Base-by-base conservation (phyloP, 2,329 filamentous ascomycete genomes). In the Fusarium poae region DNA sequence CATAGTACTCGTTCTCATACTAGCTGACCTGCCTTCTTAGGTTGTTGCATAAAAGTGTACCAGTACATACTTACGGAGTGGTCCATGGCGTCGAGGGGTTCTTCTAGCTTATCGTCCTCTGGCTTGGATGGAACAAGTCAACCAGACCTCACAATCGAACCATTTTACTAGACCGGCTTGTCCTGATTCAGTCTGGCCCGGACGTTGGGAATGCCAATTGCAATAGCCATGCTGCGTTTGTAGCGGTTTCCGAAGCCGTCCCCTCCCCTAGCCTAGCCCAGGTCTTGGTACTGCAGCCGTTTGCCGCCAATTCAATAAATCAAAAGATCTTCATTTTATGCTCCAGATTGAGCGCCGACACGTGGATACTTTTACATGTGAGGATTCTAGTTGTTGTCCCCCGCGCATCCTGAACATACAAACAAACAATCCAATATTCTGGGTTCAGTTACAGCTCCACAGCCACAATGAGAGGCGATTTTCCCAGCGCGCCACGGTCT, bases 61-160 rank as follows among this genome's bases (percentile, higher is more conserved):
- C 44, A 45, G 49, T 45, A 45, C 43, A n/a, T 51, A 45, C 46
- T 25, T 51, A 39, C 32, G 57, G 59, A 62, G 39, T 15, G 52
- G 25, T 52, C 37, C 54, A 50, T 50, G 21, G 29, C 45, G 42
- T 65, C 53, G 37, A 54, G 35, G 32, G 18, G 29, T 52, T 49
- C 25, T 59, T 44, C 20, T 61, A 44, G 58, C 58, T 43, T 65
- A 56, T 53, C 49, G 42, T 34, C 42, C 40, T 46, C 46, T 53
- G 59, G 37, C 58, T 58, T 54, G 44, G 68, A 56, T 39, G 29
- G 35, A 61, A 45, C 53, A 68, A 55, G 32, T 34, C 29, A 39
- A 49, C 50, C 42, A 58, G 48, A 48, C 59, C 53, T 73, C 72
- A 68, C 61, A 71, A 74, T 74, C 72, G 68, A 67, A 71, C 72